A percentile compares a stretch with the other conserved stretches of the same genome.
These are phyloP conservation scores for Neckera pumila DNA, from an alignment of 225 moss, liverwort and hornwort species.

Conservation along the genomic window DNA sequence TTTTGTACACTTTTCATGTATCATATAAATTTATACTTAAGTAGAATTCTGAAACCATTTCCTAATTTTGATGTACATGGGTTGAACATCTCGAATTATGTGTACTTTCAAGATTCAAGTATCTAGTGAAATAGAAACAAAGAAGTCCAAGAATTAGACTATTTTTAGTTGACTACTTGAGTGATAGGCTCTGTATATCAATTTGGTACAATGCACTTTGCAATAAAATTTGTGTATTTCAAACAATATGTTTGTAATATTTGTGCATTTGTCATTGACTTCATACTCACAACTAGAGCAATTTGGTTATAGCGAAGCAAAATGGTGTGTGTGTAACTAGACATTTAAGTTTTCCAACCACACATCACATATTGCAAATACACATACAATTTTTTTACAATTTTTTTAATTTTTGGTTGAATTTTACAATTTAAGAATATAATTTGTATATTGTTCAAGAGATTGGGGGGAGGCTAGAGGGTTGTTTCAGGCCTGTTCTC, in stretches of 20 bases:
- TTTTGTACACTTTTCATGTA: background rate
- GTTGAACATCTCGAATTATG: background rate
- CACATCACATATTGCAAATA: background rate
- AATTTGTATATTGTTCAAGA: fast-evolving
- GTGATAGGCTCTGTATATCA: too few species aligned
- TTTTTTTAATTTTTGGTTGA: background rate
- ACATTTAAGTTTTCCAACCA: background rate
- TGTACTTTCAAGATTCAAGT: background rate
- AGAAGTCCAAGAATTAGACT: fast-evolving
- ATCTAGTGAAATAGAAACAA: fast-evolving
- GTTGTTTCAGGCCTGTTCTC: too few species aligned
- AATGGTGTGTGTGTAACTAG: background rate
- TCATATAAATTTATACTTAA: background rate
- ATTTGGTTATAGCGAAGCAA: background rate
- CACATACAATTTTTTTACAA: too few species aligned
- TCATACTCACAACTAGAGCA: background rate
- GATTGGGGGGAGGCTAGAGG: too few species aligned
- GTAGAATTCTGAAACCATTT: background rate
- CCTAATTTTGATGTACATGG: too few species aligned
- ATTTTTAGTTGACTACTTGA: background rate
- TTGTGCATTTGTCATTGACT: background rate
- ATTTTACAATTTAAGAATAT: background rate
- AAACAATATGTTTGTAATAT: background rate
- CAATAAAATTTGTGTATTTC: background rate
- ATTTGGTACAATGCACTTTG: background rate